Evolutionary conservation across 2,329 filamentous ascomycete species (phyloP), one percentile per base, ranked within the genome.

Genomic region (Fusarium proliferatum): DNA sequence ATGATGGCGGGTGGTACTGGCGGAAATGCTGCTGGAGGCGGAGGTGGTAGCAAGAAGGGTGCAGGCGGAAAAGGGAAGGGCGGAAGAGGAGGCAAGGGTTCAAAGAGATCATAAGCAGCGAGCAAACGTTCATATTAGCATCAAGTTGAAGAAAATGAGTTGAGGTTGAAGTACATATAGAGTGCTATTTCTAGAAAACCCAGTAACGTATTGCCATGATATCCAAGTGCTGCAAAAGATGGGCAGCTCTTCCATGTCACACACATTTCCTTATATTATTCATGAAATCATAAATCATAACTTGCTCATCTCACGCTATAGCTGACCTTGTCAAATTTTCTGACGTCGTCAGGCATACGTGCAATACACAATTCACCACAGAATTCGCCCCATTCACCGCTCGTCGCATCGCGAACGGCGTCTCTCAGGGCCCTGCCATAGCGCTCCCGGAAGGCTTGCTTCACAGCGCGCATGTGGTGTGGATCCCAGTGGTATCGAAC

Each of bases 401-500:
- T 90, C 1, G 94, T 93, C 46, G 93, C 93, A 59, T 95, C 93
- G 53, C 89, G 88, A 42, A 99, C 90, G 48, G 94, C 94, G 51
- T 94, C 91, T 79, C 94, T 90, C 72, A 98, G 87, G 51, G 92
- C 89, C 57, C 88, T 85, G 9, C 89, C 88, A 82, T 98, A 98
- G 69, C 95, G 91, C 70, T 92, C 90, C 64, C 89, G 88, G 82
- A 95, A 99, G 71, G 95, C 93, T 38, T 85, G 84, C 86, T 97
- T 97, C 61, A 98, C 90, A 26, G 89, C 88, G 67, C 91, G 89
- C 84, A 98, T 88, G 82, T 98, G 96, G 72, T 88, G 84, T 9
- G 92, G 89, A 79, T 98, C 95, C 96, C 96, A 98, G 83, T 98
- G 96, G 81, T 96, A 90, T 38, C 96, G 89, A 48, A 98, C 94